These are phyloP conservation scores for Syncephalastrum monosporum DNA, from an alignment of 371 early-diverging fungal genomes.

Conservation along the genomic window DNA sequence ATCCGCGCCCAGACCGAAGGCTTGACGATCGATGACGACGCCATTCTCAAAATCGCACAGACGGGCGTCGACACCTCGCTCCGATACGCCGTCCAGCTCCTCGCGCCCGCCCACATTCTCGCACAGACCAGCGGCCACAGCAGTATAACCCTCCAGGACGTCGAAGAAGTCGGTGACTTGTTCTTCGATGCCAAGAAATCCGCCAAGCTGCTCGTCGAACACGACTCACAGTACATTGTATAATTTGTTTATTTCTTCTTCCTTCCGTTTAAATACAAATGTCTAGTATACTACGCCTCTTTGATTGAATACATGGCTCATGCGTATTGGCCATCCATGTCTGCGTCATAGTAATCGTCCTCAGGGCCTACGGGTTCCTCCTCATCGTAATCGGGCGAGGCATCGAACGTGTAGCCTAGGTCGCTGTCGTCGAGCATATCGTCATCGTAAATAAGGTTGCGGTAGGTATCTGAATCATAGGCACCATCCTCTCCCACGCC, in stretches of 20 bases:
- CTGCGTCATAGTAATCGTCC: too few relatives aligned
- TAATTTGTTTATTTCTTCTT: conserved; percentile 10
- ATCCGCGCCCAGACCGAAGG: conserved; percentile 93
- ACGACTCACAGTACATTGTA: conserved; percentile 40
- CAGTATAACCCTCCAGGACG: conserved; percentile 77
- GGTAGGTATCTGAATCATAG: too few relatives aligned
- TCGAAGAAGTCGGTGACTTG: conserved; percentile 80
- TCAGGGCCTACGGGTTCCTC: too few relatives aligned
- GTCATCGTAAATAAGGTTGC: too few relatives aligned
- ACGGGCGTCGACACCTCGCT: conserved; percentile 83
- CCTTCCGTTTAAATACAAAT: not conserved
- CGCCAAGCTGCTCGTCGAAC: conserved; percentile 60
- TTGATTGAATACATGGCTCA: too few relatives aligned
- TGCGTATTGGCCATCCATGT: too few relatives aligned
- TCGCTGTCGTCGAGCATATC: too few relatives aligned
- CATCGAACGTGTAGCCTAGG: too few relatives aligned
- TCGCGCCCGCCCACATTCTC: conserved; percentile 90
- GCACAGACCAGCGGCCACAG: conserved; percentile 83
- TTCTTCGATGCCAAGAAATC: conserved; percentile 93
- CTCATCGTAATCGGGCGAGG: too few relatives aligned
- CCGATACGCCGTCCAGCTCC: conserved; percentile 96
- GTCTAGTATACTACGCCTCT: too few relatives aligned
- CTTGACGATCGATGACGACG: conserved; percentile 72
- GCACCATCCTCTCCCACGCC: too few relatives aligned
- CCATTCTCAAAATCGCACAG: conserved; percentile 77